Evolutionary conservation across 495 filamentous ascomycete genomes (phyloP).

Genomic region (Darksidea phi): DNA sequence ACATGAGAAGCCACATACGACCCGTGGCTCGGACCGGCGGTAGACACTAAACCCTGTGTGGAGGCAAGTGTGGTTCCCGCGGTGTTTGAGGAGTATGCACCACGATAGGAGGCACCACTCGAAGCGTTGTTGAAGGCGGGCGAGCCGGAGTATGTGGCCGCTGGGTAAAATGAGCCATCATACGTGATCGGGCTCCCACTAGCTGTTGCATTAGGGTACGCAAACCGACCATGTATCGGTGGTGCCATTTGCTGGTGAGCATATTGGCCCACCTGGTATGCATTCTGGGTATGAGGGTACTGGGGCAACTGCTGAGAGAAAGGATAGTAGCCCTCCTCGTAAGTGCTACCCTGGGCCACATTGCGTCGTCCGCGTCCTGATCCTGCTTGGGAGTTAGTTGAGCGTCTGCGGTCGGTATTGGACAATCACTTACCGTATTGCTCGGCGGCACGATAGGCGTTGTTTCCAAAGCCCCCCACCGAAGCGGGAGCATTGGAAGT

Average conservation of each 20-base stretch:
- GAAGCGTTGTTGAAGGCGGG: conserved; percentile 6
- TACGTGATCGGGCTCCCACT: conserved; percentile 19
- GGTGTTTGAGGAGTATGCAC: not conserved
- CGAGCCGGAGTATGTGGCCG: conserved; percentile 18
- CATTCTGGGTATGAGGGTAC: not conserved
- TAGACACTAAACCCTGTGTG: no score
- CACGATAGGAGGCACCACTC: conserved; percentile 1
- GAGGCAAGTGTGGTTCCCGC: no score
- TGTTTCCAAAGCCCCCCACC: conserved; percentile 22
- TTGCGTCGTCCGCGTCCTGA: not conserved
- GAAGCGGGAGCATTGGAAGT: not conserved
- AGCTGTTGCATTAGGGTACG: conserved; percentile 9
- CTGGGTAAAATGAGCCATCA: conserved; percentile 18
- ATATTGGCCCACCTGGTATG: not conserved
- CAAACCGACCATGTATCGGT: not conserved
- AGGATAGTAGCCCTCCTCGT: conserved; percentile 16
- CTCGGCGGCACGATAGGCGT: conserved; percentile 37
- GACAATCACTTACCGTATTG: conserved; percentile 14
- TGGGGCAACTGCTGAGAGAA: conserved; percentile 21
- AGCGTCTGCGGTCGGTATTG: not conserved
- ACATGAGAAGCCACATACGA: no score
- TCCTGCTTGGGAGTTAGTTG: not conserved
- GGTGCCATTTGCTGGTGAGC: not conserved
- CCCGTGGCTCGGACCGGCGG: no score
- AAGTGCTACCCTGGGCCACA: not conserved